These are phyloP conservation scores for Astraeus odoratus DNA, from an alignment of 768 basidiomycete species.

Conservation along the genomic window DNA sequence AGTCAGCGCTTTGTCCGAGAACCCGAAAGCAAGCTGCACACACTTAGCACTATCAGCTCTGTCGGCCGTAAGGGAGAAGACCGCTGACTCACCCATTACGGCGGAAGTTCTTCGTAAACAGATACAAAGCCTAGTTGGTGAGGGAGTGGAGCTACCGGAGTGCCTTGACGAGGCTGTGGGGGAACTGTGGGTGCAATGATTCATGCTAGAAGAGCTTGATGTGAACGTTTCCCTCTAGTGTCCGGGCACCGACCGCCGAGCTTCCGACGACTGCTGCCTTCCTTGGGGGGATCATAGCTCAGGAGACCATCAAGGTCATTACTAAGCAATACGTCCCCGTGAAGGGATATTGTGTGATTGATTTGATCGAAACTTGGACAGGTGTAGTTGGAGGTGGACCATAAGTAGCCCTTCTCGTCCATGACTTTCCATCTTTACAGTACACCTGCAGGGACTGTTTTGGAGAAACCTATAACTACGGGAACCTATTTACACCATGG, in stretches of 20 bases:
- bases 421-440: neutral
- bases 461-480: no score
- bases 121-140: conserved; percentile 44
- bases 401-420: neutral
- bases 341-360: conserved; percentile 76
- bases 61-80: conserved; percentile 22
- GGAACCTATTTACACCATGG: no score
- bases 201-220: conserved; percentile 1
- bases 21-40: conserved; percentile 53
- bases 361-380: conserved; percentile 78
- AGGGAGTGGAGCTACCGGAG: conserved; percentile 43
- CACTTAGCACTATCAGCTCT: conserved; percentile 74
- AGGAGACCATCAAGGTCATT: conserved; percentile 95
- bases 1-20: conserved; percentile 37
- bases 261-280: conserved; percentile 92
- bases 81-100: conserved; percentile 32
- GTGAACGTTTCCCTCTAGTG: conserved; percentile 33
- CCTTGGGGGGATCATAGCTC: conserved; percentile 88
- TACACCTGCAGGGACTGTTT: neutral
- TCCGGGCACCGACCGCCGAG: conserved; percentile 74
- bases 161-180: conserved; percentile 56
- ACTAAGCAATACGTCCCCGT: conserved; percentile 94
- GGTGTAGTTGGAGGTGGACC: conserved; percentile 36
- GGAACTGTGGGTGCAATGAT: conserved; percentile 58
- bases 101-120: conserved; percentile 47